Evolutionary conservation across 73 alveolate species (phyloP), one percentile per base, ranked within the genome.

Genomic region (Durusdinium trenchii): DNA sequence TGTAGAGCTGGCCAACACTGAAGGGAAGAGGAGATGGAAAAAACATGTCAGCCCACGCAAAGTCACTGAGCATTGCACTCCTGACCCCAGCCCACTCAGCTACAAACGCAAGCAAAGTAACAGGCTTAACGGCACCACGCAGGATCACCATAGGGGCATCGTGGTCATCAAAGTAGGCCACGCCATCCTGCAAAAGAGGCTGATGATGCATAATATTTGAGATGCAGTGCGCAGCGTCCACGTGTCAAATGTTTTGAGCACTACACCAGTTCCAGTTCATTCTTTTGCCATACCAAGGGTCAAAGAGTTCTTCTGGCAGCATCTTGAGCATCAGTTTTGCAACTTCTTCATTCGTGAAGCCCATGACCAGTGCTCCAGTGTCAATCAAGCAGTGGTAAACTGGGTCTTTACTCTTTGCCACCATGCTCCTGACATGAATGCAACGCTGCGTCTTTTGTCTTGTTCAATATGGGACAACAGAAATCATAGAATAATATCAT

Each of bases 301-400:
- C 98, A 35, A 91, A 91, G 45, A 91, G 98, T n/a, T 91, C 98
- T n/a, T 91, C 98, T 26, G 98, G 89, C 45, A 91, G 90, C 90
- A 69, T 40, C 89, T 91, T 54, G 75, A 94, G 86, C 57, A 94
- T 35, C n/a, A 57, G 54, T 73, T 78, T 79, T 40, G 99, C 99
- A 52, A 94, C 99, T 32, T 94, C 99, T 50, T 75, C 91, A 54
- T 94, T 94, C 76, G 99, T 75, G 76, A 94, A 79, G 42, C 99
- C 99, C 99, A 79, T 94, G 48, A 94, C 92, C 76, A 94, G 86
- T 28, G 99, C 99, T 2, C 99, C 99, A 20, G 99, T 94, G 86
- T 94, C 99, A 46, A 94, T 94, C 67, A 94, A 86, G 75, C 94
- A 79, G 45, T 94, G 99, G 73, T 76, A 94, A 40, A 78, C 84